Percentiles rank a stretch among this genome's conserved stretches.
Conservation (phyloP, 2,329 filamentous ascomycete genomes). For the Fusarium foetens region DNA sequence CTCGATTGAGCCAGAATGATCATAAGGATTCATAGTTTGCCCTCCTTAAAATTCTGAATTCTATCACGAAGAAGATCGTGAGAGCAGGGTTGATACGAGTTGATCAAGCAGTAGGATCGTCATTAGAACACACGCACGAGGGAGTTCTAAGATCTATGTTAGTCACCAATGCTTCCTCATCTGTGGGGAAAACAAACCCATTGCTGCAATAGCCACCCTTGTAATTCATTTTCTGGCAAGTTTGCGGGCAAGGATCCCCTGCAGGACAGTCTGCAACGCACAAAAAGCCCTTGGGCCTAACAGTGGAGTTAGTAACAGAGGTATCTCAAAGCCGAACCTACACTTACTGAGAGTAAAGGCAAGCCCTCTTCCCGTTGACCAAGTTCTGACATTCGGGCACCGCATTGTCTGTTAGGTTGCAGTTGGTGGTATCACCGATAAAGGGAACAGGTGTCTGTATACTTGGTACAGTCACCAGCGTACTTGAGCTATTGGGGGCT, state of each 20-base stretch:
- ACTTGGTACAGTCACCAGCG: not conserved
- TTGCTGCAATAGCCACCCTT: not conserved
- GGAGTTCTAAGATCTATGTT: not conserved
- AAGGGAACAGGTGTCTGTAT: not conserved
- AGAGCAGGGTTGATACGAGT: no score
- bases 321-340: accelerated
- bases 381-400: not conserved
- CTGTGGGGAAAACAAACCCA: not conserved
- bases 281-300: accelerated
- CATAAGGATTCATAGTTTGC: no score
- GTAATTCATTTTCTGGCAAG: not conserved
- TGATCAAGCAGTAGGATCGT: not conserved
- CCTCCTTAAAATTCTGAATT: no score
- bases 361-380: not conserved
- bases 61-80: no score
- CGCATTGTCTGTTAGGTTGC: not conserved
- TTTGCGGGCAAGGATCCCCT: not conserved
- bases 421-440: not conserved
- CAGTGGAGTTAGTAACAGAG: accelerated
- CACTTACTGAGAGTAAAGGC: not conserved
- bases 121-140: not conserved
- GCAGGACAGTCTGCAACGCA: not conserved
- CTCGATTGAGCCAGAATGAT: no score
- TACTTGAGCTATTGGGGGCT: not conserved
- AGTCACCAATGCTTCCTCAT: not conserved